Evolutionary conservation across 352 stramenopile genomes (phyloP), one percentile per base, ranked within the genome.

Genomic region (Globisporangium polare): DNA sequence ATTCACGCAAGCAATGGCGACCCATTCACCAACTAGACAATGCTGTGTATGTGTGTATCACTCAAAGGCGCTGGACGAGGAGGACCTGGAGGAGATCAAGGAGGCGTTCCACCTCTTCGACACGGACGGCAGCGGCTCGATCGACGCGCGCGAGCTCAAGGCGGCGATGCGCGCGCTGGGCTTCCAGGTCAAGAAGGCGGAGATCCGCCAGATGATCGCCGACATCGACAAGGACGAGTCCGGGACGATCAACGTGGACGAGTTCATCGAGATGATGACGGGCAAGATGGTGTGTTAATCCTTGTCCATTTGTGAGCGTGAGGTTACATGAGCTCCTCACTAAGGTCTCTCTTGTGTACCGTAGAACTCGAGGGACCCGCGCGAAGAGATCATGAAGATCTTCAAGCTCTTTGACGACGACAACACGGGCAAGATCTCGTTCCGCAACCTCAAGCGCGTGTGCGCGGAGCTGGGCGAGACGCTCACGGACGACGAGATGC

Each of bases 361-460:
- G n/a, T 53, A 88, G 80, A 95, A 89, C 63, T 80, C 85, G 24
- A 62, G 92, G 29, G 93, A 98, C 63, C 78, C 89, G 22, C 74
- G 88, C 4, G 93, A 98, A 53, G 92, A 98, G 63, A 96, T 97
- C 65, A 69, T 78, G 50, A 98, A 98, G 77, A 95, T 98, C 60
- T 98, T 98, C 61, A 74, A 84, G 47, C 86, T 98, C n/a, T 98
- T 98, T 66, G 94, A 98, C 68, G 93, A 98, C 57, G 94, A 98
- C 63, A 86, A 90, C 58, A 98, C 93, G 20, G 94, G 94, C 18
- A 96, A 95, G 55, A 98, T 98, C 57, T 97, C 89, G 31, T 98
- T 98, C 72, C 83, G 89, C 37, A 98, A 98, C 64, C 78, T 98
- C 50, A 98, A 98, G 64, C 78, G 92, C 35, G 93, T 97, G 22